These are phyloP conservation scores for Aquilaria sinensis DNA, from an alignment of 345 rosid species.

Conservation along the genomic window DNA sequence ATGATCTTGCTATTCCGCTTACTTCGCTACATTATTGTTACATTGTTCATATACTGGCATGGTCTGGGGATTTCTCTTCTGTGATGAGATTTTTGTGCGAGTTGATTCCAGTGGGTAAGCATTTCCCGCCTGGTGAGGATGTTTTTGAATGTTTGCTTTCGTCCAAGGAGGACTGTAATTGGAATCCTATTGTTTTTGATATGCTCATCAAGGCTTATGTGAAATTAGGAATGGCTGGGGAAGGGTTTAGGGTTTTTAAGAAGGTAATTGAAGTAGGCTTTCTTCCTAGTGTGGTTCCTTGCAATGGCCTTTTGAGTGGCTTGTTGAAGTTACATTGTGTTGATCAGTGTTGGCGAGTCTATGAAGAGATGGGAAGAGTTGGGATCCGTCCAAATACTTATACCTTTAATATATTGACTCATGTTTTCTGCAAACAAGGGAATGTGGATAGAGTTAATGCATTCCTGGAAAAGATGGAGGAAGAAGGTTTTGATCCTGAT, in stretches of 20 bases:
- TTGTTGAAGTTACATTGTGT: conserved; percentile 44
- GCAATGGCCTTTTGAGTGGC: conserved; percentile 74
- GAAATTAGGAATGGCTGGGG: conserved; percentile 40
- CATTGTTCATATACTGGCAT: conserved; percentile 50
- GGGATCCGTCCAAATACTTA: conserved; percentile 55
- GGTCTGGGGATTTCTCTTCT: conserved; percentile 37
- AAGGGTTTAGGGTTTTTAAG: conserved; percentile 35
- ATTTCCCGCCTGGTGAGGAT: conserved; percentile 19
- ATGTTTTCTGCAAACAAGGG: conserved; percentile 51
- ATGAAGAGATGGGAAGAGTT: conserved; percentile 53
- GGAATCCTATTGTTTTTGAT: conserved; percentile 65
- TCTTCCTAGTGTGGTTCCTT: conserved; percentile 59
- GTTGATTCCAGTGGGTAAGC: conserved; percentile 24
- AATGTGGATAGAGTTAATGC: conserved; percentile 46
- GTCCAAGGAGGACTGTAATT: conserved; percentile 50
- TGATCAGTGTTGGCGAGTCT: conserved; percentile 67
- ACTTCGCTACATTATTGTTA: conserved; percentile 41
- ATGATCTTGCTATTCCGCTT: conserved; percentile 41
- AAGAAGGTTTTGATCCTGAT: conserved; percentile 92
- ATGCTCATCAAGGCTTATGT: conserved; percentile 58
- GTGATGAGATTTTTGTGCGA: conserved; percentile 55
- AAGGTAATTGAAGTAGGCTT: conserved; percentile 43
- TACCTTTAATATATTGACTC: conserved; percentile 78
- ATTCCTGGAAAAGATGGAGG: conserved; percentile 90
- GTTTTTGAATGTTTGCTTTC: conserved; percentile 38